phyloP scores from a whole-genome alignment of 352 stramenopile genomes.

The Phytophthora citricola region DNA sequence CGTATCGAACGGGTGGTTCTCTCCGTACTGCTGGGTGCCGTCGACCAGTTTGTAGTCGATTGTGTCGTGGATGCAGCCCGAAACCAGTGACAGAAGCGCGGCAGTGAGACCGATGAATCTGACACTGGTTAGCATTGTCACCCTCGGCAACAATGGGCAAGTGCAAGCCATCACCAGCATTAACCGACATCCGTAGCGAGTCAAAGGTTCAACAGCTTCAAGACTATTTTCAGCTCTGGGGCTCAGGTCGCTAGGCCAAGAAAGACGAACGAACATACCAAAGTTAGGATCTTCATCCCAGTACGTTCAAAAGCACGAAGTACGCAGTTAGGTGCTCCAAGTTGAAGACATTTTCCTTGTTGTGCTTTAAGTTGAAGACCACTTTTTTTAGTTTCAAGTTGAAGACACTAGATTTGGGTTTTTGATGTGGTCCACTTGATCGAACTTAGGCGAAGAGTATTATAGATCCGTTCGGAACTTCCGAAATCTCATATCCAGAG shows the following conservation, averaged over 20 bases:
- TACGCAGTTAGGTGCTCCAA: too few relatives aligned
- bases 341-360: too few relatives aligned
- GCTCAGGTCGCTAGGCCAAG: neutral
- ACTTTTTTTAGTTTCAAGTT: too few relatives aligned
- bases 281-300: too few relatives aligned
- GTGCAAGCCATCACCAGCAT: neutral
- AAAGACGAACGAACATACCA: too few relatives aligned
- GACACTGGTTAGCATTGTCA: constrained; percentile 5
- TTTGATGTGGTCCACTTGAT: too few relatives aligned
- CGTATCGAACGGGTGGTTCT: constrained; percentile 33
- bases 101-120: constrained; percentile 3
- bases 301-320: too few relatives aligned
- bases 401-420: too few relatives aligned
- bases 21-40: constrained; percentile 32
- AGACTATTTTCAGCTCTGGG: constrained; percentile 18
- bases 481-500: neutral
- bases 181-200: neutral
- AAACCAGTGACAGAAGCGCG: neutral
- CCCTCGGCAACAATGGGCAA: constrained; percentile 8
- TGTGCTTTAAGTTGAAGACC: too few relatives aligned
- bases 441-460: too few relatives aligned
- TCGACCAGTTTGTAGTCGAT: constrained; percentile 33
- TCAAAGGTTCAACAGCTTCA: neutral
- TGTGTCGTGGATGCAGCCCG: constrained; percentile 42
- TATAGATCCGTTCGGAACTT: constrained; percentile 3